Evolutionary conservation across 2,329 filamentous ascomycete genomes (phyloP).

Genomic region (Beauveria australis): DNA sequence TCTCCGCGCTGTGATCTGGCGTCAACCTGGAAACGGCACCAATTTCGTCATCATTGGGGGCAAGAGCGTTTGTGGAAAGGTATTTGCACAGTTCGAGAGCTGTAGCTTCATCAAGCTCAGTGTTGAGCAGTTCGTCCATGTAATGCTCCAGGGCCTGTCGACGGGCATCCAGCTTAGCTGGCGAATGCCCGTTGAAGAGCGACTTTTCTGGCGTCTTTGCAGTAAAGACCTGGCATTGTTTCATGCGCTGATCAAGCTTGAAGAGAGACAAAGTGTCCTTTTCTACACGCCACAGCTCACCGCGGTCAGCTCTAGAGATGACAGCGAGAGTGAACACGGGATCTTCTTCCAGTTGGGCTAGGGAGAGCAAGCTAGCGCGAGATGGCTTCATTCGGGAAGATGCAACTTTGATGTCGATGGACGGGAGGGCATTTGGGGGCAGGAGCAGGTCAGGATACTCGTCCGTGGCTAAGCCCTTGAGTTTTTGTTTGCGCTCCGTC

Average conservation of each 20-base stretch:
- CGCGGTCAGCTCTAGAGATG: slow-evolving; percentile 64
- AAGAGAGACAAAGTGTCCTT: slow-evolving; percentile 78
- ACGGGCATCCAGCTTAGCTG: slow-evolving; percentile 84
- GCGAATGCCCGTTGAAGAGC: slow-evolving; percentile 86
- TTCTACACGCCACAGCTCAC: slow-evolving; percentile 88
- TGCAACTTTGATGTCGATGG: slow-evolving; percentile 77
- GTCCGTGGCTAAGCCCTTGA: slow-evolving; percentile 70
- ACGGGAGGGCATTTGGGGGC: slow-evolving; percentile 79
- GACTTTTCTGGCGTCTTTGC: slow-evolving; percentile 75
- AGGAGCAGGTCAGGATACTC: slow-evolving; percentile 81
- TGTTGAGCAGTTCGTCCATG: slow-evolving; percentile 77
- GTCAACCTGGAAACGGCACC: slow-evolving; percentile 18
- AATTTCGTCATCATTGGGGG: slow-evolving; percentile 52
- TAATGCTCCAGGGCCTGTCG: slow-evolving; percentile 75
- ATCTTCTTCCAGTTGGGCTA: slow-evolving; percentile 79
- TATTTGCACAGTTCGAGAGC: slow-evolving; percentile 82
- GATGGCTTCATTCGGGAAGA: slow-evolving; percentile 95
- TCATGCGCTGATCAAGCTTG: slow-evolving; percentile 75
- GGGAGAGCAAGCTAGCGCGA: slow-evolving; percentile 70
- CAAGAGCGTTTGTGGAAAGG: slow-evolving; percentile 60
- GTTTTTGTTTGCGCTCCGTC: slow-evolving; percentile 48
- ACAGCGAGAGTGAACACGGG: slow-evolving; percentile 89
- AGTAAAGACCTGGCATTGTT: slow-evolving; percentile 62
- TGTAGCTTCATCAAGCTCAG: slow-evolving; percentile 66
- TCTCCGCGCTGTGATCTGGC: slow-evolving; percentile 23